Evolutionary conservation across 2,329 filamentous ascomycete species (phyloP).

Genomic region (Aspergillus ibericus): DNA sequence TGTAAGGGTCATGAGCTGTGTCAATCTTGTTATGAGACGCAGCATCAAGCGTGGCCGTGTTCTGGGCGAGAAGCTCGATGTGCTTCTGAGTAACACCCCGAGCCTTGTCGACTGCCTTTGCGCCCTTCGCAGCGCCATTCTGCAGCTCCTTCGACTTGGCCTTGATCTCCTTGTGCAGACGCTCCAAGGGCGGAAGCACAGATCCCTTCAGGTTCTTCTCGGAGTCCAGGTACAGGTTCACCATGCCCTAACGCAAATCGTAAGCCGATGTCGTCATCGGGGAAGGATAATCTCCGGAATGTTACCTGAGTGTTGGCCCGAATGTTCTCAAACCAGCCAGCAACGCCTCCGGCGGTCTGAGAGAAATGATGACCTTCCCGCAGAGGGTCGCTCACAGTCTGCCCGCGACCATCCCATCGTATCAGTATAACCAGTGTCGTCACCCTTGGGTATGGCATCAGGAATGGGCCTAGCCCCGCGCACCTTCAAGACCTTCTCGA

Average conservation of each 20-base stretch:
- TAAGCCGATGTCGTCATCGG: neutral
- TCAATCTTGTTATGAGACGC: slow-evolving; percentile 66
- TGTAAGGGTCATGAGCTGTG: slow-evolving; percentile 79
- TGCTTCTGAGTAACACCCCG: slow-evolving; percentile 87
- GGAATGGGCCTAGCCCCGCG: slow-evolving; percentile 9
- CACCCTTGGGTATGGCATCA: neutral
- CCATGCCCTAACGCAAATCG: slow-evolving; percentile 61
- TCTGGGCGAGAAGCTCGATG: slow-evolving; percentile 87
- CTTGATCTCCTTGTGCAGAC: slow-evolving; percentile 95
- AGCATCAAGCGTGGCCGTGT: slow-evolving; percentile 77
- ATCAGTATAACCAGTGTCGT: slow-evolving; percentile 9
- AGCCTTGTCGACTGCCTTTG: slow-evolving; percentile 89
- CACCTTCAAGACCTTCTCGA: slow-evolving; percentile 89
- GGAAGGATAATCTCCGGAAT: neutral
- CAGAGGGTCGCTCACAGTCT: slow-evolving; percentile 82
- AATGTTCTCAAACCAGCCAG: slow-evolving; percentile 91
- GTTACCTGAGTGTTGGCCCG: slow-evolving; percentile 78
- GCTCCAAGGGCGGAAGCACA: slow-evolving; percentile 83
- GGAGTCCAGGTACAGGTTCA: slow-evolving; percentile 86
- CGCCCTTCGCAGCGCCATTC: slow-evolving; percentile 75
- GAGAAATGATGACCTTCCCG: slow-evolving; percentile 93
- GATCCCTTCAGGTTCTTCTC: slow-evolving; percentile 85
- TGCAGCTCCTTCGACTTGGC: slow-evolving; percentile 88
- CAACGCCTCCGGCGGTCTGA: slow-evolving; percentile 80
- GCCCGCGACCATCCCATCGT: neutral